Conservation (phyloP, 2,329 filamentous ascomycete species). For the Hymenoscyphus repandus region DNA sequence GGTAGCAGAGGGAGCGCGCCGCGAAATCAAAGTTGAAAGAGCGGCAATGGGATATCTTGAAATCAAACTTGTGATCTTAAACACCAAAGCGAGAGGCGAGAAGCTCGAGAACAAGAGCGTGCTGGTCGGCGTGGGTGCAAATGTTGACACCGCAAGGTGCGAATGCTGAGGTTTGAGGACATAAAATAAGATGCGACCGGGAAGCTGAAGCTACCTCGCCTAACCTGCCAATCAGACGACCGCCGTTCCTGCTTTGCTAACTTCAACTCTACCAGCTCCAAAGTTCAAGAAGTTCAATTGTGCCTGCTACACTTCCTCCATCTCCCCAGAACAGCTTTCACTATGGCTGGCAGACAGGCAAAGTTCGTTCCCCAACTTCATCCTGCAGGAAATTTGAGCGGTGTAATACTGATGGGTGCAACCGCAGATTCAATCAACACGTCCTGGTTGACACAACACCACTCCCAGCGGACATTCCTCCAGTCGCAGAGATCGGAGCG, state of each 20-base stretch:
- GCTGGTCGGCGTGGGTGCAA: too few species aligned
- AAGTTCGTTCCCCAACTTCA: slow-evolving; percentile 16
- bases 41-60: background rate
- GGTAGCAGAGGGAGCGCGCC: background rate
- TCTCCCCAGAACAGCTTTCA: slow-evolving; percentile 15
- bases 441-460: slow-evolving; percentile 94
- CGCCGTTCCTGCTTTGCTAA: slow-evolving; percentile 17
- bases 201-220: slow-evolving; percentile 2
- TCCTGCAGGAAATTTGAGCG: background rate
- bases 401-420: slow-evolving; percentile 24
- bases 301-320: slow-evolving; percentile 20
- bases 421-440: slow-evolving; percentile 83
- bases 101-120: too few species aligned
- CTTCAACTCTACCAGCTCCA: slow-evolving; percentile 28
- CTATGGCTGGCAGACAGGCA: slow-evolving; percentile 29
- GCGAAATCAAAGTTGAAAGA: background rate
- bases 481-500: slow-evolving; percentile 88
- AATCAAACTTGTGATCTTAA: background rate
- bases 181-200: slow-evolving; percentile 1
- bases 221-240: slow-evolving; percentile 19
- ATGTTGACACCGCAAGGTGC: background rate
- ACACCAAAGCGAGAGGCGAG: too few species aligned
- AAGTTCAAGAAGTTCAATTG: slow-evolving; percentile 32
- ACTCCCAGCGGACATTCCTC: slow-evolving; percentile 84
- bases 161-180: background rate